Percentiles rank a stretch among this genome's conserved stretches.
Evolutionary conservation across 2,329 filamentous ascomycete species (phyloP).

Genomic region (Scytalidium sp.): DNA sequence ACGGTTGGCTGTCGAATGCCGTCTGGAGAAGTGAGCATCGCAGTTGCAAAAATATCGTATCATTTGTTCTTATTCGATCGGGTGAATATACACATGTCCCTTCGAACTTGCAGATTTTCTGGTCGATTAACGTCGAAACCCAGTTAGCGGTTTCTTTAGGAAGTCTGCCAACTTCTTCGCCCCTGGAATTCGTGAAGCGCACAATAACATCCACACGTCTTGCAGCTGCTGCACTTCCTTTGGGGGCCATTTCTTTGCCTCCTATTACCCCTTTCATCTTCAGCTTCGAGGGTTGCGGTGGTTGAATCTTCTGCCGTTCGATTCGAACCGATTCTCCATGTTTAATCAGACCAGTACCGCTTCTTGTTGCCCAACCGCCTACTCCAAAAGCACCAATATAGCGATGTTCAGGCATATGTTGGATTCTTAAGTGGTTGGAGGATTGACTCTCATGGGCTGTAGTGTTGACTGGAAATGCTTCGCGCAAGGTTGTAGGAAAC

Average conservation of each 20-base stretch:
- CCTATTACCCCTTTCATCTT: conserved; percentile 40
- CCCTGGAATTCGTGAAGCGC: conserved; percentile 76
- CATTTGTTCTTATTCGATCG: conserved; percentile 80
- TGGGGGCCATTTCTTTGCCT: conserved; percentile 17
- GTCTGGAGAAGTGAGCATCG: conserved; percentile 70
- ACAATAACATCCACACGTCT: conserved; percentile 83
- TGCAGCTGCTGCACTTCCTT: conserved; percentile 40
- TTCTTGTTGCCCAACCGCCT: conserved; percentile 87
- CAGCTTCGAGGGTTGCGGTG: conserved; percentile 43
- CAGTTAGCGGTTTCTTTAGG: conserved; percentile 85
- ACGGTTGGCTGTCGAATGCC: conserved; percentile 66
- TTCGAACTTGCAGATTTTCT: conserved; percentile 83
- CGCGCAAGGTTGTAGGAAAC: no score
- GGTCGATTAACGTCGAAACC: conserved; percentile 90
- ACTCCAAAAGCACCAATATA: conserved; percentile 93
- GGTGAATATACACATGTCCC: conserved; percentile 87
- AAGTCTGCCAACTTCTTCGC: conserved; percentile 81
- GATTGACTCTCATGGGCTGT: neutral
- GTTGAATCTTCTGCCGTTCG: conserved; percentile 76
- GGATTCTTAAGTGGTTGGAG: neutral
- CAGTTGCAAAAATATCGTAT: conserved; percentile 90
- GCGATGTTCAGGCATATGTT: conserved; percentile 51
- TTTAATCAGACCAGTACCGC: conserved; percentile 69
- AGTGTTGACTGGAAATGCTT: neutral
- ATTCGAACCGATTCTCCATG: conserved; percentile 84